Percentiles rank a stretch among this genome's conserved stretches.
These are phyloP conservation scores for Talaromyces sp. DNA, from an alignment of 2,329 filamentous ascomycete genomes.

Conservation along the genomic window DNA sequence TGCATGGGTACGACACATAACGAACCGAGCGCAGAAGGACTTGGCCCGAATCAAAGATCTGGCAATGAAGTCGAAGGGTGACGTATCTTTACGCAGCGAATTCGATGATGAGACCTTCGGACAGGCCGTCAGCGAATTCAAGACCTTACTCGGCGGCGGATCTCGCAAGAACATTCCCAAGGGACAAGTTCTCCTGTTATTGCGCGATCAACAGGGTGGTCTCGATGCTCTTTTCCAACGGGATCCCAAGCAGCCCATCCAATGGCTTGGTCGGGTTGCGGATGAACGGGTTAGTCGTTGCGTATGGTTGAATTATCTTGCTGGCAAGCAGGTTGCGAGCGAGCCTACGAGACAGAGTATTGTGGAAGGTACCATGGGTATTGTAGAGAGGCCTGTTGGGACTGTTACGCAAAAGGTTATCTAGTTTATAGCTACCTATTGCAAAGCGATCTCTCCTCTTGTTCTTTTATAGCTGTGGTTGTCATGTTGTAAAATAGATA, in stretches of 20 bases:
- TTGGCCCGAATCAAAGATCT: slow-evolving; percentile 43
- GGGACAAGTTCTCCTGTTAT: slow-evolving; percentile 68
- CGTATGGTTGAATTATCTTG: slow-evolving; percentile 87
- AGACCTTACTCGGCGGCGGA: slow-evolving; percentile 71
- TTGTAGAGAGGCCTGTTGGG: slow-evolving; percentile 82
- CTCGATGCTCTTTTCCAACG: slow-evolving; percentile 63
- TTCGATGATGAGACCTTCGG: slow-evolving; percentile 73
- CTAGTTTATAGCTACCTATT: slow-evolving; percentile 11
- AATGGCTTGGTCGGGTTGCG: slow-evolving; percentile 62
- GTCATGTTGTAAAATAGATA: neutral
- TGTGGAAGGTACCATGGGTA: slow-evolving; percentile 78
- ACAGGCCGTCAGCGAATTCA: slow-evolving; percentile 68
- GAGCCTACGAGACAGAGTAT: slow-evolving; percentile 75
- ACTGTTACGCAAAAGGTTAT: slow-evolving; percentile 75
- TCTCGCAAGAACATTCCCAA: slow-evolving; percentile 65
- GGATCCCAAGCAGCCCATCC: slow-evolving; percentile 44
- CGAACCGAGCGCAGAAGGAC: slow-evolving; percentile 60
- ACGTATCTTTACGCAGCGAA: slow-evolving; percentile 27
- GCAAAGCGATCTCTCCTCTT: neutral
- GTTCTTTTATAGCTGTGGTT: neutral
- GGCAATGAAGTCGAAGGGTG: neutral
- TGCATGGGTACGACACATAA: slow-evolving; percentile 81
- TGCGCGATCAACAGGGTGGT: slow-evolving; percentile 60
- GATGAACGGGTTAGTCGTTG: slow-evolving; percentile 78
- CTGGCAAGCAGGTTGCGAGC: slow-evolving; percentile 78